Percentiles rank a stretch among this genome's conserved stretches.
Evolutionary conservation across 2,329 filamentous ascomycete genomes (phyloP).

Genomic region (Leptographium wingfieldii): DNA sequence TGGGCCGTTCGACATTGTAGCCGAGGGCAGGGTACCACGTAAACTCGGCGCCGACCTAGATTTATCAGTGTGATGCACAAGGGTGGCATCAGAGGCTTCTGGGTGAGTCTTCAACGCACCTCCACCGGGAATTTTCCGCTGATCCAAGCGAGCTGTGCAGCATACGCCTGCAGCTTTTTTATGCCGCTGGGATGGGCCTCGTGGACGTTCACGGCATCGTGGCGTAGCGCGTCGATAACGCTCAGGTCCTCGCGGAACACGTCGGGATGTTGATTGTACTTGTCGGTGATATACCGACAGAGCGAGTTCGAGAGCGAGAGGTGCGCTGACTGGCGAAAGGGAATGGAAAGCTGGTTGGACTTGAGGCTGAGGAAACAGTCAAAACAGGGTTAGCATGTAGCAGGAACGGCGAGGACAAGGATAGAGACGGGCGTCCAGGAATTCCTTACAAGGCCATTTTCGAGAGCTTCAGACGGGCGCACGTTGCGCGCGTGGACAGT

Average conservation of each 20-base stretch:
- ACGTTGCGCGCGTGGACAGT: neutral
- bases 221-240: constrained; percentile 69
- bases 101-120: constrained; percentile 27
- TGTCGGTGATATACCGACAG: constrained; percentile 88
- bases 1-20: constrained; percentile 69
- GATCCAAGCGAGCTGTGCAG: constrained; percentile 86
- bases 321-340: constrained; percentile 75
- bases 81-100: neutral
- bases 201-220: constrained; percentile 75
- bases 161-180: constrained; percentile 79
- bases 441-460: neutral
- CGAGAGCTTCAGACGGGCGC: neutral
- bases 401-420: neutral
- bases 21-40: constrained; percentile 91
- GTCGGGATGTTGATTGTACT: constrained; percentile 97
- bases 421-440: neutral
- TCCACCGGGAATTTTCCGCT: constrained; percentile 94
- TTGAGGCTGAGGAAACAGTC: neutral
- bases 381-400: neutral
- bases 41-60: constrained; percentile 82
- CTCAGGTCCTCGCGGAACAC: constrained; percentile 85
- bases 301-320: constrained; percentile 72
- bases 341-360: constrained; percentile 59
- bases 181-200: constrained; percentile 82
- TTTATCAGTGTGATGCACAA: constrained; percentile 1